Base-by-base conservation (phyloP, 2,329 filamentous ascomycete genomes). In the Ceratocystis lukuohia region DNA sequence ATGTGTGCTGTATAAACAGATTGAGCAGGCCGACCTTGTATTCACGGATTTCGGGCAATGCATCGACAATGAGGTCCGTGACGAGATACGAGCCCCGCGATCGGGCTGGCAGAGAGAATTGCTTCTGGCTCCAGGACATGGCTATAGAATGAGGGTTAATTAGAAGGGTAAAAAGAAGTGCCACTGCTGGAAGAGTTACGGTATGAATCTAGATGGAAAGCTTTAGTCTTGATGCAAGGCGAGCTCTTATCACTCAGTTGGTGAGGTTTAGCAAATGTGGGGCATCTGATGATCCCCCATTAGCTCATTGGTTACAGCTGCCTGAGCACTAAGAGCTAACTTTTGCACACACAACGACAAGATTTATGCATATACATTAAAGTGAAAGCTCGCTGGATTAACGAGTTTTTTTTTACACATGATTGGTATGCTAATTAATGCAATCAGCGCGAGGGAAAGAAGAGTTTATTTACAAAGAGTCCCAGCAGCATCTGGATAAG, bases 1-100 rank as follows among this genome's bases (percentile, higher is more conserved):
- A 91, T 4, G 94, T 99, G 77, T 99, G 94, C 77, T 99, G 93
- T 65, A 97, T 82, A 75, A 97, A 99, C 61, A 99, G 81, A 75
- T 96, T 86, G 69, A 97, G 78, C 68, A 96, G 77, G 57, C 91
- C 91, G 71, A 94, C 84, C 75, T 93, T 93, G 82, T 96, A 96
- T 70, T 84, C 75, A 68, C 81, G 80, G 70, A 97, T 83, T 76
- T 96, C 91, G 3, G 93, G 92, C 0, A 97, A 78, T 68, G 85
- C 79, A 62, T 80, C 78, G 30, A 84, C 71, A 66, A 97, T 82
- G 64, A 87, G 80, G 74, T 92, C 85, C 63, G 93, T 96, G 72
- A 97, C 82, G 68, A 97, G 88, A 78, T 96, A 96, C 65, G 86
- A 90, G 74, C 94, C 94, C 68, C 92, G 86, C 57, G 86, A 84